Percentiles rank a stretch among this genome's conserved stretches.
Evolutionary conservation across 208 protist species (phyloP).

Genomic region (Crithidia thermophila): DNA sequence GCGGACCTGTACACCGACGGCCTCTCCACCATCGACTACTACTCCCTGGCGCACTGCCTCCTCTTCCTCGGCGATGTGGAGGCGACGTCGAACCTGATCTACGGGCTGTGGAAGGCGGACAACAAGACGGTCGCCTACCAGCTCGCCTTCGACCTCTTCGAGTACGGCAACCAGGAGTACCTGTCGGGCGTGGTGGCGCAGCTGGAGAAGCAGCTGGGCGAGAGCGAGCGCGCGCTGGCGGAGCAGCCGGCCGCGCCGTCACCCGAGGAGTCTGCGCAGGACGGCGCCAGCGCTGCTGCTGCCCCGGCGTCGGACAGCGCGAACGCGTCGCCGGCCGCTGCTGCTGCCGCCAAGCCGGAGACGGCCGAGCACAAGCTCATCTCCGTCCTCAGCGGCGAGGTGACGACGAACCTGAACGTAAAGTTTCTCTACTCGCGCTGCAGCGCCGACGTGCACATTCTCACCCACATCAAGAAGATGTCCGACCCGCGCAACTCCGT

Average conservation of each 20-base stretch:
- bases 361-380: conserved; percentile 67
- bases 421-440: conserved; percentile 97
- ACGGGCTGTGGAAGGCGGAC: conserved; percentile 64
- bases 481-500: conserved; percentile 73
- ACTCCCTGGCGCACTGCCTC: conserved; percentile 94
- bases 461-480: conserved; percentile 96
- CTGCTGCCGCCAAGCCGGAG: conserved; percentile 4
- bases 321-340: background rate
- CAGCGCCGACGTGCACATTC: conserved; percentile 93
- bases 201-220: conserved; percentile 36
- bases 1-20: conserved; percentile 83
- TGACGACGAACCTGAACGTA: conserved; percentile 93
- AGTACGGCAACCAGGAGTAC: conserved; percentile 90
- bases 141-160: conserved; percentile 90
- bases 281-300: background rate
- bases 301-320: background rate
- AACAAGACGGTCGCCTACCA: conserved; percentile 78
- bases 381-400: conserved; percentile 80
- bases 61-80: conserved; percentile 93
- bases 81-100: conserved; percentile 83
- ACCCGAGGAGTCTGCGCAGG: background rate
- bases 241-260: conserved; percentile 14
- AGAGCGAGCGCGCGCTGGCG: conserved; percentile 15
- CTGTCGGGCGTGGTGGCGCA: conserved; percentile 62
- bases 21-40: conserved; percentile 84